These are phyloP conservation scores for Tephrocybe sp. DNA, from an alignment of 768 basidiomycete genomes.

Conservation along the genomic window DNA sequence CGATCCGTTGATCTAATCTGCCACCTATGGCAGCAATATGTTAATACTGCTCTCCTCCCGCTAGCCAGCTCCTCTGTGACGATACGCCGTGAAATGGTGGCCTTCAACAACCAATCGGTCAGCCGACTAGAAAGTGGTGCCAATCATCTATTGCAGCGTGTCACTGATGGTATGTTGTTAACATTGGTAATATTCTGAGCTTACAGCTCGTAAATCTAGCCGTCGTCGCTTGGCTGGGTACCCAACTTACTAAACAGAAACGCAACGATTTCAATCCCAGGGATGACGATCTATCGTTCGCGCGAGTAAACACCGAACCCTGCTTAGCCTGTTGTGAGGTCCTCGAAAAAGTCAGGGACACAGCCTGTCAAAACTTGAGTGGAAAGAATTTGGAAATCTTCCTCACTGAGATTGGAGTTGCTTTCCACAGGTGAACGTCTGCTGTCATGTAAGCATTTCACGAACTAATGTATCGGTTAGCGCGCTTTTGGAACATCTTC, in stretches of 20 bases:
- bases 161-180: constrained; percentile 67
- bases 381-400: constrained; percentile 94
- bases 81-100: constrained; percentile 85
- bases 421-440: constrained; percentile 76
- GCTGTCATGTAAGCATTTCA: neutral
- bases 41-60: constrained; percentile 86
- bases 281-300: constrained; percentile 94
- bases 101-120: constrained; percentile 87
- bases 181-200: neutral
- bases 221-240: constrained; percentile 69
- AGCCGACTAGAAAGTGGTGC: constrained; percentile 81
- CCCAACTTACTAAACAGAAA: constrained; percentile 88
- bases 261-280: constrained; percentile 95
- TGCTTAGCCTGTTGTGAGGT: constrained; percentile 83
- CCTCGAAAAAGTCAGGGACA: constrained; percentile 78
- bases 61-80: constrained; percentile 84
- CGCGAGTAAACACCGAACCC: constrained; percentile 91
- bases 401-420: constrained; percentile 89
- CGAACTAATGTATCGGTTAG: constrained; percentile 35
- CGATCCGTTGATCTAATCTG: constrained; percentile 80
- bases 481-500: constrained; percentile 88
- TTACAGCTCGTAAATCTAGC: constrained; percentile 35
- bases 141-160: constrained; percentile 75
- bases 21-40: constrained; percentile 96
- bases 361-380: constrained; percentile 70